A percentile compares a stretch with the other conserved stretches of the same genome.
phyloP scores from a whole-genome alignment of 371 early-diverging fungal species.

The Phascolomyces articulosus region DNA sequence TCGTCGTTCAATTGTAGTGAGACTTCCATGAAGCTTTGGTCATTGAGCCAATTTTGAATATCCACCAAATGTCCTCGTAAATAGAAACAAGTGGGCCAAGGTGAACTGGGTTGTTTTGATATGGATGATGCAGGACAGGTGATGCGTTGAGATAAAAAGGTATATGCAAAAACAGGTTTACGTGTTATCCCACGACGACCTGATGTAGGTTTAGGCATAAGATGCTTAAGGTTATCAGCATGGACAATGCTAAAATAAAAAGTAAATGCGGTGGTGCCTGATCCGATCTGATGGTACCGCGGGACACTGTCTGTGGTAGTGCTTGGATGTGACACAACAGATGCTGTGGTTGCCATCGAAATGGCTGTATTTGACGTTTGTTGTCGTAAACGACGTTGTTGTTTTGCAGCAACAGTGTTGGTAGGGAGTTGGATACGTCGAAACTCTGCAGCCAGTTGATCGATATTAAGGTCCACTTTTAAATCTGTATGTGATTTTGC shows the following conservation, averaged over 20 bases:
- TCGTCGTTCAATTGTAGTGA: conserved; percentile 25
- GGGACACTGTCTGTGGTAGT: conserved; percentile 11
- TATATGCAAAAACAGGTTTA: conserved; percentile 36
- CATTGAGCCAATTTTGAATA: conserved; percentile 44
- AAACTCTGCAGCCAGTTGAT: conserved; percentile 23
- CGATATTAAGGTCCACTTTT: conserved; percentile 12
- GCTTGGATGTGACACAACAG: not conserved
- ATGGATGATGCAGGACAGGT: conserved; percentile 39
- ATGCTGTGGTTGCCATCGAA: not conserved
- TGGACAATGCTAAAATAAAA: conserved; percentile 44
- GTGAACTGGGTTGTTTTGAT: conserved; percentile 5
- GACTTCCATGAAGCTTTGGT: conserved; percentile 20
- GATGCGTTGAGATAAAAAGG: conserved; percentile 33
- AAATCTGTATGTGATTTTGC: conserved; percentile 19
- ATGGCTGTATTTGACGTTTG: conserved; percentile 1
- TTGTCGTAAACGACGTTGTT: conserved; percentile 9
- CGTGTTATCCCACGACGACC: conserved; percentile 22
- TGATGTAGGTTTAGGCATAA: conserved; percentile 16
- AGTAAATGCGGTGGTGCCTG: conserved; percentile 36
- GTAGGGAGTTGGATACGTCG: conserved; percentile 14
- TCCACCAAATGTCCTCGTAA: conserved; percentile 41
- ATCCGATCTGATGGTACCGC: conserved; percentile 48
- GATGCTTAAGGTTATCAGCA: conserved; percentile 33
- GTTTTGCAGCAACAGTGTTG: not conserved
- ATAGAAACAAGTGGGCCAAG: conserved; percentile 32